phyloP scores from a whole-genome alignment of 2,329 filamentous ascomycete genomes.

The Aspergillaceae sp. region DNA sequence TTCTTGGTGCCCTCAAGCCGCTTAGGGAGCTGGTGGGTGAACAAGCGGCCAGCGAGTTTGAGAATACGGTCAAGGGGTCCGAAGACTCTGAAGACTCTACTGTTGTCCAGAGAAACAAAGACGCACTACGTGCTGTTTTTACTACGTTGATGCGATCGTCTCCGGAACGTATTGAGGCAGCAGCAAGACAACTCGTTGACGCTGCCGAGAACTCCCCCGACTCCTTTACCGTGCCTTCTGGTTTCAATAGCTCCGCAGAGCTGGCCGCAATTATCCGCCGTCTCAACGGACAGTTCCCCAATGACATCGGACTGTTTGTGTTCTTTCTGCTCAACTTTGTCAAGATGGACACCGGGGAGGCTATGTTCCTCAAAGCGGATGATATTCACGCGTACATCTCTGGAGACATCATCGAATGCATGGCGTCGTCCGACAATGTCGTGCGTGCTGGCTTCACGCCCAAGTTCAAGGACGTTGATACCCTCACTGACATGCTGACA shows the following conservation, averaged over 20 bases:
- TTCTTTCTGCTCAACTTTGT: slow-evolving; percentile 97
- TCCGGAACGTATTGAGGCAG: slow-evolving; percentile 54
- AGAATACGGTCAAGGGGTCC: slow-evolving; percentile 49
- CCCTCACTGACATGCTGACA: slow-evolving; percentile 81
- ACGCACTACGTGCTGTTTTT: slow-evolving; percentile 66
- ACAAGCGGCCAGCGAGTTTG: slow-evolving; percentile 44
- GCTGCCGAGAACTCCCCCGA: slow-evolving; percentile 60
- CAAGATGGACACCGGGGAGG: slow-evolving; percentile 76
- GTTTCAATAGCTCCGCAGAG: slow-evolving; percentile 40
- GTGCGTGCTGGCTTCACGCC: slow-evolving; percentile 95
- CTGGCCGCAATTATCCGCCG: slow-evolving; percentile 69
- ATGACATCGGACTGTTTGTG: slow-evolving; percentile 87
- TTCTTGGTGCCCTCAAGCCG: slow-evolving; percentile 59
- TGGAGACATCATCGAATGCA: slow-evolving; percentile 91
- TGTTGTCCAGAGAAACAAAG: slow-evolving; percentile 59
- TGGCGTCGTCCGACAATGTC: slow-evolving; percentile 98
- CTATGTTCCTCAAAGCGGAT: slow-evolving; percentile 90
- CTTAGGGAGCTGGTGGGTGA: slow-evolving; percentile 57
- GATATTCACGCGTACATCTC: slow-evolving; percentile 86
- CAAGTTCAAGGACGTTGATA: slow-evolving; percentile 94
- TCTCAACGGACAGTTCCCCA: slow-evolving; percentile 74
- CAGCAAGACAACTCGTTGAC: slow-evolving; percentile 60
- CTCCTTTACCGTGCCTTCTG: slow-evolving; percentile 57
- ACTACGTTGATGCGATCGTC: slow-evolving; percentile 71
- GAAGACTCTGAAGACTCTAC: slow-evolving; percentile 40